A percentile compares a stretch with the other conserved stretches of the same genome.
phyloP scores from a whole-genome alignment of 192 early-diverging fungal genomes.

The Linnemannia schmuckeri region DNA sequence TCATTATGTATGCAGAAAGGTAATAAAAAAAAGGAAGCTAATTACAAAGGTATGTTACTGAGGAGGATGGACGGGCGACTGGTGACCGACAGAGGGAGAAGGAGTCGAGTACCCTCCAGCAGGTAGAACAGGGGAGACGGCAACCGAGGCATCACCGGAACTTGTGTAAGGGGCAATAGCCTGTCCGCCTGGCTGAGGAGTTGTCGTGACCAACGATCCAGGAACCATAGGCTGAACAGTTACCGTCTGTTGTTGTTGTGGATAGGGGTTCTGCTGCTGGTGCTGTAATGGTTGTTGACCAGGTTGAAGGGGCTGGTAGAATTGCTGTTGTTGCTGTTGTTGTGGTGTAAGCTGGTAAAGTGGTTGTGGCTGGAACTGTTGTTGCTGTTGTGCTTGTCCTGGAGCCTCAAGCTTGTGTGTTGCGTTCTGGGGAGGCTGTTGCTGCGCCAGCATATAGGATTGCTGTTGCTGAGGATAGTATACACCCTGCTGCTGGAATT shows the following conservation, averaged over 20 bases:
- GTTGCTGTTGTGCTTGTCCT: slow-evolving; percentile 3
- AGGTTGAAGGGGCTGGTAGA: slow-evolving; percentile 2
- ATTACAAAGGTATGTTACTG: neutral
- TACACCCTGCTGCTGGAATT: neutral
- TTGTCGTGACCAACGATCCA: slow-evolving; percentile 29
- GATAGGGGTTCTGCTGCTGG: neutral
- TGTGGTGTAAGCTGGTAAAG: neutral
- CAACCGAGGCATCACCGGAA: slow-evolving; percentile 27
- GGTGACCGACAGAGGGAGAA: neutral
- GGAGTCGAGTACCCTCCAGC: slow-evolving; percentile 14
- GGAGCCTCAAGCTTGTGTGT: slow-evolving; percentile 9
- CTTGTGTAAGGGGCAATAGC: slow-evolving; percentile 31
- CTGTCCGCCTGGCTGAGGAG: slow-evolving; percentile 28
- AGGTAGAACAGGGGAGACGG: slow-evolving; percentile 35
- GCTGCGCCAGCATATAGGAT: neutral
- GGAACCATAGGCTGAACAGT: slow-evolving; percentile 1
- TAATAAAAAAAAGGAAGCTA: neutral
- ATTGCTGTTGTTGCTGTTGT: slow-evolving; percentile 8
- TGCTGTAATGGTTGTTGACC: neutral
- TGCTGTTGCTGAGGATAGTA: slow-evolving; percentile 21
- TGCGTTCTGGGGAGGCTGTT: neutral
- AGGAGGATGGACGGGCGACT: neutral
- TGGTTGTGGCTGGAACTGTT: neutral
- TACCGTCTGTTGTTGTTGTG: slow-evolving; percentile 11
- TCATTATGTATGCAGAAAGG: neutral